Evolutionary conservation across 441 rosid genomes (phyloP), one percentile per base, ranked within the genome.

Genomic region (Sinapis alba): DNA sequence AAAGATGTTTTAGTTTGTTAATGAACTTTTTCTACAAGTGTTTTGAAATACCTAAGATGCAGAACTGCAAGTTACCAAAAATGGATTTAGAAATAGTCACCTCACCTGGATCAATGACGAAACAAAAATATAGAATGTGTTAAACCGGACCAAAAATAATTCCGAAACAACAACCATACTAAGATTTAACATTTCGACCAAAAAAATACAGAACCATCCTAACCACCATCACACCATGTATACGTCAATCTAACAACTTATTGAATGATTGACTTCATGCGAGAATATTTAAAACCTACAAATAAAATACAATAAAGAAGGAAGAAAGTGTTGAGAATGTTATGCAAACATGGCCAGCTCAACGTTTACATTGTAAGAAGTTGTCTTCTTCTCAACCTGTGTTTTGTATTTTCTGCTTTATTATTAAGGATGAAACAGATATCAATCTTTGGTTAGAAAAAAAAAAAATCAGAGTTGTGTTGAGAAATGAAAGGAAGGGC

Each of bases 401-500:
- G n/a, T 62, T 76, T 78, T 68, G 74, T 68, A 78, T 62, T 30
- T 62, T 73, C 19, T 68, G n/a, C 15, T 61, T 61, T 53, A 54
- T 72, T 51, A 26, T 62, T 61, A 78, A 53, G 41, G 30, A 67
- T 68, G 59, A 78, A 78, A 72, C 69, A 78, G 47, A 78, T 19
- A 60, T 67, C 16, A 3, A 68, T 19, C 12, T 41, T 67, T 57
- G n/a, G 76, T 71, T 38, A 58, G 34, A 28, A 24, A 6, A 24
- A 56, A 56, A 47, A 13, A 27, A 30, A 32, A 24, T 6, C 16
- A 21, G 23, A 1, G 71, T 66, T 43, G 70, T 45, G 69, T 16
- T 65, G 57, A 64, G 85, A 87, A 81, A 94, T 90, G 98, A 88
- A 43, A 65, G 88, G 81, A 21, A 90, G 97, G 79, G 88, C 80